Base-by-base conservation (phyloP, 331 rosid species). In the Quercus lobata region DNA sequence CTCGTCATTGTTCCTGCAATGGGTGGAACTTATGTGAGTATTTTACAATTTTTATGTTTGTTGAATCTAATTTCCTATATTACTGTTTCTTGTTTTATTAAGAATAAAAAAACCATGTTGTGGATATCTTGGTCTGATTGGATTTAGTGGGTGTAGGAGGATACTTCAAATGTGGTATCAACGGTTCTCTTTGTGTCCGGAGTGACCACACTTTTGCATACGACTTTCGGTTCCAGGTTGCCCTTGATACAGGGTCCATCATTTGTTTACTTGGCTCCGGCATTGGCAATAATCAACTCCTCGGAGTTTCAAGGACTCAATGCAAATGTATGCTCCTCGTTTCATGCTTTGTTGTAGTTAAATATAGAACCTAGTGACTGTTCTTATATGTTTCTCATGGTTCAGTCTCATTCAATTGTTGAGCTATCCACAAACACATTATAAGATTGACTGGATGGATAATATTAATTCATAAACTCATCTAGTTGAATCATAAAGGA, bases 231-330 rank as follows among this genome's bases (percentile, higher is more conserved):
- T 80, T 90, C 99, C 34, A 91, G 99, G 86, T 89, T 96, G 80
- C 97, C 99, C 24, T 88, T 96, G 91, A 90, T 93, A 82, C 98
- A 96, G 76, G 99, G 99, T 66, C 97, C 99, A 5, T 96, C 99
- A 12, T 93, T 93, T 72, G 97, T 96, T 80, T 96, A 83, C 85
- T 80, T 96, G 65, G 98, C 98, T 25, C 99, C 99, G 0, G 94
- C 87, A 8, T 83, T 96, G 76, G 93, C 89, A 1, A 93, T 96
- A 41, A 96, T 96, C 79, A 96, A 93, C 80, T 93, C 99, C 75
- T 85, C 93, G 0, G 98, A 93, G 82, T 93, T 93, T 83, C 98
- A 82, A 87, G 94, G 87, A 60, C 85, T 96, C 69, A 96, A 88
- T 71, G 96, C 83, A 84, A 90, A 89, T 86, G 97, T 95, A 84